Evolutionary conservation across 257 asterid species (phyloP).

Genomic region (Plantago major): DNA sequence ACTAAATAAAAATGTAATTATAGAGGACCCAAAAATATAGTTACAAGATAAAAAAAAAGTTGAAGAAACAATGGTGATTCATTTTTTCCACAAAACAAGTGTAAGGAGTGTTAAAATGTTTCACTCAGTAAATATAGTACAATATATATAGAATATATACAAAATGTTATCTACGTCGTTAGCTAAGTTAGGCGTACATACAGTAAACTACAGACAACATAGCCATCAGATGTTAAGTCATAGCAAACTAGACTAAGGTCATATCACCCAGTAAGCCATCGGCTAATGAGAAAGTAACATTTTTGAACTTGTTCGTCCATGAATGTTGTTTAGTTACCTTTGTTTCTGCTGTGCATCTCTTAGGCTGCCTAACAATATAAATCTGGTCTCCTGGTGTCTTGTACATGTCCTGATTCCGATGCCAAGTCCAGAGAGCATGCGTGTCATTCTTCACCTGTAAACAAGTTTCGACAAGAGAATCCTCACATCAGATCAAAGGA

Average conservation of each 20-base stretch:
- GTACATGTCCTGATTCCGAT: slow-evolving; percentile 75
- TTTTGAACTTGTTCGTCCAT: not conserved
- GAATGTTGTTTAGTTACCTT: slow-evolving; percentile 20
- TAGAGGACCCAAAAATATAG: too few relatives aligned
- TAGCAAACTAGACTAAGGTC: not conserved
- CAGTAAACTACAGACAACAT: too few relatives aligned
- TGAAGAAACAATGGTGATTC: too few relatives aligned
- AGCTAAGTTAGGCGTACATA: too few relatives aligned
- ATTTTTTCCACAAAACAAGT: too few relatives aligned
- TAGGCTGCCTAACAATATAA: slow-evolving; percentile 78
- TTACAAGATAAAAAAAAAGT: too few relatives aligned
- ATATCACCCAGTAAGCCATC: not conserved
- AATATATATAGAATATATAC: too few relatives aligned
- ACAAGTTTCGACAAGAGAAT: not conserved
- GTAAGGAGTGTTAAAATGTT: too few relatives aligned
- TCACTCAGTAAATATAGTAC: too few relatives aligned
- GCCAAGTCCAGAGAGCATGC: slow-evolving; percentile 93
- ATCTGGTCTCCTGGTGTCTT: slow-evolving; percentile 66
- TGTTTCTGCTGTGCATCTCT: slow-evolving; percentile 36
- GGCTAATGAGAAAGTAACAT: not conserved
- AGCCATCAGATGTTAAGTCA: not conserved
- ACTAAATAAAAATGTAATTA: too few relatives aligned
- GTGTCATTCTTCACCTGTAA: slow-evolving; percentile 69
- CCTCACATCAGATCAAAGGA: too few relatives aligned
- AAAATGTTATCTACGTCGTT: too few relatives aligned